phyloP scores from a whole-genome alignment of 2,329 filamentous ascomycete genomes.

The Septoria petroselini region DNA sequence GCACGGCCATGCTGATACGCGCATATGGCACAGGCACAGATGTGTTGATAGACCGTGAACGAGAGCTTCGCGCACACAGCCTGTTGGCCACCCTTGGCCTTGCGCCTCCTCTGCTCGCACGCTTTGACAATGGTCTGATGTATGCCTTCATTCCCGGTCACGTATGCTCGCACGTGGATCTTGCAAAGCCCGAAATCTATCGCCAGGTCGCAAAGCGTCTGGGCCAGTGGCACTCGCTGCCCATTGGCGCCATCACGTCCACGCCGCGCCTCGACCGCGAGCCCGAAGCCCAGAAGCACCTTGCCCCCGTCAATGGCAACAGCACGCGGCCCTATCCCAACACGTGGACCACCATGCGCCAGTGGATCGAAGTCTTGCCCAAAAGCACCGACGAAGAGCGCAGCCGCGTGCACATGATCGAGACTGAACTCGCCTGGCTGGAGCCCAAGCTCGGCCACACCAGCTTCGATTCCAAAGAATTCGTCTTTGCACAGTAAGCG shows the following conservation, averaged over 20 bases:
- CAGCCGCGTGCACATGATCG: conserved; percentile 64
- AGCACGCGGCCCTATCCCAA: conserved; percentile 73
- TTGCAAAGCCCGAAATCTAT: conserved; percentile 73
- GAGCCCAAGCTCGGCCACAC: conserved; percentile 66
- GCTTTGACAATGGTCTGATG: conserved; percentile 93
- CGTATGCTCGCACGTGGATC: conserved; percentile 75
- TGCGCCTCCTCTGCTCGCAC: conserved; percentile 80
- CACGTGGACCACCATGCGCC: conserved; percentile 92
- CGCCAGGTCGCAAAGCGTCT: conserved; percentile 77
- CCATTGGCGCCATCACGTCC: conserved; percentile 51
- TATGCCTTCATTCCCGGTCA: conserved; percentile 85
- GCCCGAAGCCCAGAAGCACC: conserved; percentile 26
- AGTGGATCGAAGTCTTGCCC: conserved; percentile 87
- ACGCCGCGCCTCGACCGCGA: conserved; percentile 33
- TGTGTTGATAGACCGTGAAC: conserved; percentile 90
- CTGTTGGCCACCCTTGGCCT: conserved; percentile 79
- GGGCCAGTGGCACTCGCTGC: conserved; percentile 82
- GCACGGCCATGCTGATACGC: conserved; percentile 80
- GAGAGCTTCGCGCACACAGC: conserved; percentile 66
- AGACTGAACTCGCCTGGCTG: conserved; percentile 70
- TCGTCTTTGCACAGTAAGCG: conserved; percentile 78
- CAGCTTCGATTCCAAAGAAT: conserved; percentile 71
- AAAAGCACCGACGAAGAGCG: conserved; percentile 66
- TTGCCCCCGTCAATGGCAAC: conserved; percentile 28
- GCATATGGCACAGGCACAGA: conserved; percentile 95